Evolutionary conservation across 441 rosid species (phyloP).

Genomic region (Jatropha podagrica): DNA sequence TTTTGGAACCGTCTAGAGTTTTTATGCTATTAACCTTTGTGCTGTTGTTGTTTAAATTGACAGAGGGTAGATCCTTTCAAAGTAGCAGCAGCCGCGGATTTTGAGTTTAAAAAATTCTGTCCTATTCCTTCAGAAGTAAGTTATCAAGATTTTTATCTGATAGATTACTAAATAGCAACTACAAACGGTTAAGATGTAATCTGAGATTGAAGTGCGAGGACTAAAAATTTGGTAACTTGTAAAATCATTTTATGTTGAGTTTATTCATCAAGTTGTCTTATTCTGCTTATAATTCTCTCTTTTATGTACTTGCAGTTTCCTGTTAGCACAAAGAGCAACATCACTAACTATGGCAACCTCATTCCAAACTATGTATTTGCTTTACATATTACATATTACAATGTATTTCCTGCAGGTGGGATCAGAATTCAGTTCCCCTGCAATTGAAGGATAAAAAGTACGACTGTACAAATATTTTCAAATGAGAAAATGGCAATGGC

Average conservation of each 20-base stretch:
- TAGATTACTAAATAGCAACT: no score
- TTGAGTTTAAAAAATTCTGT: slow-evolving; percentile 19
- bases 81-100: slow-evolving; percentile 20
- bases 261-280: not conserved
- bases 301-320: slow-evolving; percentile 32
- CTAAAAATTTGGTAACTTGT: not conserved
- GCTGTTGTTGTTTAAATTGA: not conserved
- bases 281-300: not conserved
- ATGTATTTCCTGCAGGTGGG: slow-evolving; percentile 1
- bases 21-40: not conserved
- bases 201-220: not conserved
- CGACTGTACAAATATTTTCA: not conserved
- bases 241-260: not conserved
- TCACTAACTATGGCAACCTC: slow-evolving; percentile 24
- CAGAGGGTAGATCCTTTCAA: slow-evolving; percentile 37
- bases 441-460: not conserved
- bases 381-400: not conserved
- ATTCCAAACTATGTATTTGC: slow-evolving; percentile 25
- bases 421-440: not conserved
- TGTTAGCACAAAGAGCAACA: slow-evolving; percentile 21
- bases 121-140: slow-evolving; percentile 42
- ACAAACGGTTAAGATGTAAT: no score
- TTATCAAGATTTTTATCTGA: not conserved
- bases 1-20: not conserved
- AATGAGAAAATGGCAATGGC: slow-evolving; percentile 21